Evolutionary conservation across 2,329 filamentous ascomycete species (phyloP), one percentile per base, ranked within the genome.

Genomic region (Ophiostoma montium): DNA sequence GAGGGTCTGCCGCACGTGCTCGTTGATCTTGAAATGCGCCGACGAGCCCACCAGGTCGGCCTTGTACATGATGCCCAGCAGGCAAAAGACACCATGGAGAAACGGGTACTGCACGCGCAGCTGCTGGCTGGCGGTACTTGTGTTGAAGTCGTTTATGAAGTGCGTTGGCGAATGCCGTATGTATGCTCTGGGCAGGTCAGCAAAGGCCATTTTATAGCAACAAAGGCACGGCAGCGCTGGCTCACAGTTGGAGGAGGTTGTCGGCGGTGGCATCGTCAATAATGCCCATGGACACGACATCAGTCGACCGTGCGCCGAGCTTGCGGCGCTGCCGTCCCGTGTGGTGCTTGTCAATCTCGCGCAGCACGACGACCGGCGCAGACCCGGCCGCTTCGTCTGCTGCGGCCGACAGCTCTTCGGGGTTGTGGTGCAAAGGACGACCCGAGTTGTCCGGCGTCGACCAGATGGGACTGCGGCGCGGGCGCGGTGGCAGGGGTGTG

Each of bases 331-430:
- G 42, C 16, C 42, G 42, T 16, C 42, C 42, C 16, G 42, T 44
- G 11, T 44, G 42, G 12, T 44, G 30, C 42, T 44, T 44, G 18
- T 44, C 42, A 6, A 44, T 44, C 30, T 44, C 42, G 12, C 42
- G 42, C 27, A 44, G 30, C 10, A 44, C 42, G 10, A 44, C 42
- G 16, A 44, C 42, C 3, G 42, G 42, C 13, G 42, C 42, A 11
- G 42, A 44, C 5, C 42, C 42, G 27, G 42, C 42, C 13, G 42
- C 42, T 18, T 33, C 42, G 16, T 44, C 42, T 11, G 42, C 42
- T 10, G 42, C 42, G 10, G 42, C 42, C 31, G 42, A 44, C n/a
- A 44, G n/a, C 23, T 44, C 42, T 33, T 44, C 42, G 30, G 42
- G 42, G 30, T 44, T 44, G 11, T 31, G 30, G 11, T 44, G 42